Base-by-base conservation (phyloP, 345 rosid species). In the Aquilaria sinensis region DNA sequence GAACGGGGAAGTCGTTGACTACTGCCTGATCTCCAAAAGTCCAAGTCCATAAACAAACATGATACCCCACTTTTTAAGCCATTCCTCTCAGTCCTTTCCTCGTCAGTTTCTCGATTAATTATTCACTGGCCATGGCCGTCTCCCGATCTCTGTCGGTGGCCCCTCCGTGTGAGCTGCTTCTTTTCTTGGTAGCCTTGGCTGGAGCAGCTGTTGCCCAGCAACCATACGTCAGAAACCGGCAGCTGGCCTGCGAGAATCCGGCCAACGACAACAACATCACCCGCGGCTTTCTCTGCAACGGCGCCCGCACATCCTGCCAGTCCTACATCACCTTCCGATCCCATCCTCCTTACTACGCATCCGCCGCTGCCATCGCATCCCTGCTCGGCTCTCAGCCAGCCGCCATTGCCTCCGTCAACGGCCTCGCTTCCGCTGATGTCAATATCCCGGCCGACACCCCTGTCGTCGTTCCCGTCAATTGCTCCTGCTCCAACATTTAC, bases 261-360 rank as follows among this genome's bases (percentile, higher is more conserved):
- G 4, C 12, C 9, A 6, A 31, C 12, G 63, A 47, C 75, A 13
- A 81, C 68, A 69, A 65, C 69, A 51, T 61, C 58, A 88, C 96
- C 51, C 47, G 54, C 56, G 92, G 96, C 9, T 81, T 16, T 67
- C 7, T 32, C 9, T 87, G 93, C 77, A 90, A 77, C 65, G 85
- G 80, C 49, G 66, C 63, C 9, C 48, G 9, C 32, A 1, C 56
- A 30, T 67, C 89, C 3, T 93, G 98, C 69, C 83, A 64, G 30
- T 80, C 94, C 16, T 90, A 83, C 69, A 75, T 93, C 55, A 90
- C 94, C 72, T 93, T 87, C 85, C 75, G 94, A 54, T 68, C 98
- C 14, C 66, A 61, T 12, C 72, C 78, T 32, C 63, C 80, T 48
- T 62, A 65, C 53, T 86, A 88, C 78, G 32, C 15, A 61, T 51